Base-by-base conservation (phyloP, 768 basidiomycete species). In the Serendipita sp. region DNA sequence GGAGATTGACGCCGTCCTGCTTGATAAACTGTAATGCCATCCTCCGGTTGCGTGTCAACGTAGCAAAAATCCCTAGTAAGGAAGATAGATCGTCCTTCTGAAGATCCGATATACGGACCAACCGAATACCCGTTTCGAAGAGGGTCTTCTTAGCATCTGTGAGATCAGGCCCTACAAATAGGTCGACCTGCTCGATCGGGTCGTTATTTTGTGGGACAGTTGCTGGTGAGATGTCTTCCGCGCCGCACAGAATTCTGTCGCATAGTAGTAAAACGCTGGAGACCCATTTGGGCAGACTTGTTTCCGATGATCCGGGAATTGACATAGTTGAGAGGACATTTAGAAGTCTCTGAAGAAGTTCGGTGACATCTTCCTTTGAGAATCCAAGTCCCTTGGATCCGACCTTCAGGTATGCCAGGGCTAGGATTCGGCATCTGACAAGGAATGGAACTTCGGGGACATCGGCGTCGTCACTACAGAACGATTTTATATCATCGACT, bases 41-140 rank as follows among this genome's bases (percentile, higher is more conserved):
- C 5, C 72, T 72, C 63, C 83, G 77, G 66, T 91, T 83, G 14
- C 88, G 79, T 1, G 94, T 91, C 63, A 98, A 79, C 16, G 92
- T 75, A 24, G 94, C 89, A 30, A 98, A 78, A 24, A 96, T 76
- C 17, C 94, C 83, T 22, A 96, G 75, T 7, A 82, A 81, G 0
- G 93, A 85, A 38, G 96, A 75, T 42, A 94, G 75, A 66, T 96
- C 88, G 69, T 95, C 91, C 44, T 82, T 81, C 26, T 85, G 83
- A 43, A 91, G 74, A 41, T 78, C 78, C 2, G 82, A 75, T 9
- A 83, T 74, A 22, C 76, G 73, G 22, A 96, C 78, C n/a, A 94
- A 76, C 22, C 83, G 80, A 38, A 90, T 69, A 68, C 83, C 86
- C 69, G 86, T 83, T 66, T 89, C 82, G 71, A 93, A 92, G 42